phyloP scores from a whole-genome alignment of 2,329 filamentous ascomycete species.

The Alternaria triticina region DNA sequence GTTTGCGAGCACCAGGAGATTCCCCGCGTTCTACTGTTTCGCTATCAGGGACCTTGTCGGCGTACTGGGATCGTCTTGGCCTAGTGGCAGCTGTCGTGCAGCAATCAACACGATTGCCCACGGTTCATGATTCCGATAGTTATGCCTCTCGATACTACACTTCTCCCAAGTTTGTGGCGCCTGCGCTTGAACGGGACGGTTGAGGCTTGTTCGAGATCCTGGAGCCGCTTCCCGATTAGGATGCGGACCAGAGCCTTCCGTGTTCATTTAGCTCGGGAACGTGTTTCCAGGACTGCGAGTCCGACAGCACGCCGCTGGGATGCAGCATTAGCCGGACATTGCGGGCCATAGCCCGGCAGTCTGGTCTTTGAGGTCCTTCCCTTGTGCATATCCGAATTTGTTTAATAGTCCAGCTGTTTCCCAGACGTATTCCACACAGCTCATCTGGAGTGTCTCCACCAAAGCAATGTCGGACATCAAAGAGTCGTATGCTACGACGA shows the following conservation, averaged over 20 bases:
- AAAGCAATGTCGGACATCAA: slow-evolving; percentile 24
- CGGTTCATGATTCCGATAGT: background rate
- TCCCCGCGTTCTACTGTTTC: slow-evolving; percentile 3
- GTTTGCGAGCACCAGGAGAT: slow-evolving; percentile 9
- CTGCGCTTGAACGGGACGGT: slow-evolving; percentile 4
- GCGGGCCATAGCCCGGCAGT: slow-evolving; percentile 14
- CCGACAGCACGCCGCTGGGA: slow-evolving; percentile 8
- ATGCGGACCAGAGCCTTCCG: slow-evolving; percentile 10
- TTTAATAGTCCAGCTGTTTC: slow-evolving; percentile 19
- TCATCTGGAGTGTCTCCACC: slow-evolving; percentile 9
- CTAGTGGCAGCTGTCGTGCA: background rate
- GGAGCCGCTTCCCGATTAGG: slow-evolving; percentile 7
- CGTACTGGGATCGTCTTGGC: background rate
- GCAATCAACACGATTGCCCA: background rate
- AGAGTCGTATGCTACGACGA: slow-evolving; percentile 15
- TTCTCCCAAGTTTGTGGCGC: background rate
- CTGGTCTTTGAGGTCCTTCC: background rate
- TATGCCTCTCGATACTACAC: background rate
- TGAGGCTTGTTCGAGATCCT: slow-evolving; percentile 5
- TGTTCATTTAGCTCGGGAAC: background rate
- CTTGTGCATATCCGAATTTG: slow-evolving; percentile 7
- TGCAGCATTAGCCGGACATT: slow-evolving; percentile 21
- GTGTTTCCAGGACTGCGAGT: slow-evolving; percentile 19
- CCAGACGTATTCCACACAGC: slow-evolving; percentile 16
- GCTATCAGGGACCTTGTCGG: background rate